These are phyloP conservation scores for Astragalus glycyphyllos DNA, from an alignment of 306 rosid species.

Conservation along the genomic window DNA sequence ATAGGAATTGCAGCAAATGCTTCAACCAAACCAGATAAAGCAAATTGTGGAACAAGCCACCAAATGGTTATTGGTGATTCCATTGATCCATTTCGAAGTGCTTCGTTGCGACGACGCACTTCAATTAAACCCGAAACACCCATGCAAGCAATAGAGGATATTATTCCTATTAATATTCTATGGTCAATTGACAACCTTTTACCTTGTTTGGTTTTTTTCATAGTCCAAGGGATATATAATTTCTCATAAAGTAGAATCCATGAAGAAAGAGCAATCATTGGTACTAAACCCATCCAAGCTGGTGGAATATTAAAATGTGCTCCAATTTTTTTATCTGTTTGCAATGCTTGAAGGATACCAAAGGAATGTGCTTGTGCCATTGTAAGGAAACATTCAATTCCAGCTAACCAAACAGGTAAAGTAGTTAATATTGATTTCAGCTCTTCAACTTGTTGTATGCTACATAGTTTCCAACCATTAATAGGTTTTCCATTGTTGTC, in stretches of 20 bases:
- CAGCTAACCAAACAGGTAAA: slow-evolving; percentile 59
- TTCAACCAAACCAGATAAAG: slow-evolving; percentile 59
- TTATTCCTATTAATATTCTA: slow-evolving; percentile 51
- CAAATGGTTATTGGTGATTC: slow-evolving; percentile 51
- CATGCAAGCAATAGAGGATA: slow-evolving; percentile 59
- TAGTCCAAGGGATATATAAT: slow-evolving; percentile 45
- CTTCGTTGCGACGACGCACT: slow-evolving; percentile 44
- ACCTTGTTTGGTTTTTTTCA: slow-evolving; percentile 7
- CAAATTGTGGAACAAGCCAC: slow-evolving; percentile 61
- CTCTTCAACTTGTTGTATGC: slow-evolving; percentile 64
- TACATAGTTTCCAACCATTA: slow-evolving; percentile 56
- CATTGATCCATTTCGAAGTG: slow-evolving; percentile 38
- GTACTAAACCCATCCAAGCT: slow-evolving; percentile 62
- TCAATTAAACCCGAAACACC: slow-evolving; percentile 53
- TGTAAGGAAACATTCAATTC: slow-evolving; percentile 54
- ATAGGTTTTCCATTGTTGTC: slow-evolving; percentile 45
- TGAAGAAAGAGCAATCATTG: slow-evolving; percentile 56
- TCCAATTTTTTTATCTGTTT: slow-evolving; percentile 57
- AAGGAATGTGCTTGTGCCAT: slow-evolving; percentile 60
- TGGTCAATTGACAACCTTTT: slow-evolving; percentile 53
- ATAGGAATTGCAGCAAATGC: slow-evolving; percentile 64
- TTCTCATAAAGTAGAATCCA: slow-evolving; percentile 65
- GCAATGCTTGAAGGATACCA: slow-evolving; percentile 65
- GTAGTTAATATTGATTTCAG: slow-evolving; percentile 52
- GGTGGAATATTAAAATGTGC: slow-evolving; percentile 59